A percentile compares a stretch with the other conserved stretches of the same genome.
These are phyloP conservation scores for Fonsecaea monophora DNA, from an alignment of 2,329 filamentous ascomycete genomes.

Conservation along the genomic window DNA sequence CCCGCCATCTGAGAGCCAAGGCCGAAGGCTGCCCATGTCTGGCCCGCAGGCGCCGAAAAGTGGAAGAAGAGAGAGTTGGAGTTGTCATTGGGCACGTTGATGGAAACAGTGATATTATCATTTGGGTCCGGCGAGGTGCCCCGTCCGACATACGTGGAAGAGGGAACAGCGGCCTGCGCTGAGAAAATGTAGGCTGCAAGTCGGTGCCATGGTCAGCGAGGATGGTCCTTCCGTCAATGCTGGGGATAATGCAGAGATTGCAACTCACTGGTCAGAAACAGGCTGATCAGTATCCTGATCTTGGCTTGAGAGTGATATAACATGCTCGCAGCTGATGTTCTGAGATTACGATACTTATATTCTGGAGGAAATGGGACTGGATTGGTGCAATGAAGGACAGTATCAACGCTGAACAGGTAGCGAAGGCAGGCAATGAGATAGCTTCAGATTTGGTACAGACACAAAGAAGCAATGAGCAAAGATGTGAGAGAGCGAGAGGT, in stretches of 20 bases:
- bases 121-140: conserved; percentile 29
- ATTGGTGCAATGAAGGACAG: conserved; percentile 3
- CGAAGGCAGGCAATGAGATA: background rate
- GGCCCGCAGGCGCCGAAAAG: conserved; percentile 36
- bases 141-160: conserved; percentile 28
- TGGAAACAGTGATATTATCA: conserved; percentile 37
- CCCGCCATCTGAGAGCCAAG: conserved; percentile 42
- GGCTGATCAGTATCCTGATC: conserved; percentile 20
- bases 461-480: conserved; percentile 3
- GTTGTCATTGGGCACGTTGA: conserved; percentile 39
- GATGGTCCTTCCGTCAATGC: background rate
- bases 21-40: conserved; percentile 42
- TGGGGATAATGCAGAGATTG: background rate
- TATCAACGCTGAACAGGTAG: background rate
- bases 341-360: conserved; percentile 11
- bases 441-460: conserved; percentile 2
- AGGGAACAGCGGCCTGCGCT: conserved; percentile 32
- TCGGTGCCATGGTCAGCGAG: background rate
- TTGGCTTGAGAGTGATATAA: conserved; percentile 11
- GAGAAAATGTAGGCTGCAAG: conserved; percentile 25
- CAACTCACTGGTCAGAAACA: conserved; percentile 30
- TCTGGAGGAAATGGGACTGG: background rate
- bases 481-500: conserved; percentile 1
- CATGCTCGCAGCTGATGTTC: conserved; percentile 10
- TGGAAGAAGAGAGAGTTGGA: conserved; percentile 40